Evolutionary conservation across 2,329 filamentous ascomycete genomes (phyloP), one percentile per base, ranked within the genome.

Genomic region (Pseudopyrenochaeta lycopersici): DNA sequence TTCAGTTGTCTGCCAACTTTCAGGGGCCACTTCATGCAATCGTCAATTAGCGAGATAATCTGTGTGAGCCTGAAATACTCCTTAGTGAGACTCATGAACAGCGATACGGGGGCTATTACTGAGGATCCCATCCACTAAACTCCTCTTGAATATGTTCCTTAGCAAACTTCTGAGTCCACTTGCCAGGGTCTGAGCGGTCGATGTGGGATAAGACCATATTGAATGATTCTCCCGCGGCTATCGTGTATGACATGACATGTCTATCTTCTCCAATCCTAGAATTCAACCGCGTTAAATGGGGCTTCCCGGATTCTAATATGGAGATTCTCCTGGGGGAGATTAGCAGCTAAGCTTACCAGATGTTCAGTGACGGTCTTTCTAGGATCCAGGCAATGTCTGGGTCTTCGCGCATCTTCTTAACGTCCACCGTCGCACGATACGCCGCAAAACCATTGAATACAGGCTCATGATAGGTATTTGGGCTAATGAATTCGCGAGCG

Each of bases 151-250:
- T 85, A 68, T 89, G 84, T n/a, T 84, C 80, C 0, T 86, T 65
- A 1, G 81, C 82, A 1, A 83, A 86, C 2, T 77, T 63, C 54
- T 81, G 73, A 30, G 80, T 81, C 31, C 80, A 80, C 0, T 85
- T 81, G 1, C 78, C 78, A 1, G 76, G 68, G 0, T 85, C 84
- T 0, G 88, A 70, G 51, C 85, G 79, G 60, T 89, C 87, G 0
- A 87, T 86, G 23, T 84, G 82, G 1, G 88, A 74, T 2, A 90
- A 73, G 0, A 89, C 87, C 21, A 90, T 81, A 52, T 90, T 90
- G 57, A 84, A 87, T 72, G 86, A 80, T 1, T 77, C 74, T 0
- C 86, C 86, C 0, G 74, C 80, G 1, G 77, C 70, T 9, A 82
- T 82, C 4, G 68, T 69, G 54, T 80, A 80, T 0, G 78, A 76